Conservation (phyloP, 2,329 filamentous ascomycete genomes). For the Talaromyces sp. region DNA sequence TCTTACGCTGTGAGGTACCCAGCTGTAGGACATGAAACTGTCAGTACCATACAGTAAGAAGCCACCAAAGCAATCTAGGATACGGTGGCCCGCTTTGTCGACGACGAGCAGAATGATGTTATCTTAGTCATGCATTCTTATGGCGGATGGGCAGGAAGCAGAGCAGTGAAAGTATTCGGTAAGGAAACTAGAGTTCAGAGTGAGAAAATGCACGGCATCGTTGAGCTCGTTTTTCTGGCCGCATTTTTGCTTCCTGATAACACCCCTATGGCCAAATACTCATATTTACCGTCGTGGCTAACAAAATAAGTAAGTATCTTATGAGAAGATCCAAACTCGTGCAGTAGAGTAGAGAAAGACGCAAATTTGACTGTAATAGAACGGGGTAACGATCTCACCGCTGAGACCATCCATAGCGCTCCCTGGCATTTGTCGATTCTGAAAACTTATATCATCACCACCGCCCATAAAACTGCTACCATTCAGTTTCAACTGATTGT, state of each 20-base stretch:
- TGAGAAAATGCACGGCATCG: background rate
- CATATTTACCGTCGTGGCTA: background rate
- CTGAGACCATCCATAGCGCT: background rate
- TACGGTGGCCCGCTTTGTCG: background rate
- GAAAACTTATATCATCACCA: constrained; percentile 2
- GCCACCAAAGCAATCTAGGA: background rate
- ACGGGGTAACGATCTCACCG: background rate
- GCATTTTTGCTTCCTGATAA: constrained; percentile 3
- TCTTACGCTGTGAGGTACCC: background rate
- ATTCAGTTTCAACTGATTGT: constrained; percentile 1
- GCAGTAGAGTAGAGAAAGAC: background rate
- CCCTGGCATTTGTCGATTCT: constrained; percentile 1
- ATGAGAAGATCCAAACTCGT: no score
- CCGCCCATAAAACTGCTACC: background rate
- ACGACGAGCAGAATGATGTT: background rate
- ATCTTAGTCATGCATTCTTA: constrained; percentile 3
- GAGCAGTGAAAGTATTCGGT: constrained; percentile 2
- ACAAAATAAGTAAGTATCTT: background rate
- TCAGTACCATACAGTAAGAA: background rate
- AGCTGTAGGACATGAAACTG: background rate
- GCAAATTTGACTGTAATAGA: background rate
- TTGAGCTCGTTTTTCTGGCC: background rate
- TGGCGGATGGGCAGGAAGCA: constrained; percentile 2
- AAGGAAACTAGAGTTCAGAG: background rate
- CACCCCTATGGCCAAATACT: background rate